Percentiles rank a stretch among this genome's conserved stretches.
Conservation (phyloP, 306 rosid genomes). For the Myrica gale region DNA sequence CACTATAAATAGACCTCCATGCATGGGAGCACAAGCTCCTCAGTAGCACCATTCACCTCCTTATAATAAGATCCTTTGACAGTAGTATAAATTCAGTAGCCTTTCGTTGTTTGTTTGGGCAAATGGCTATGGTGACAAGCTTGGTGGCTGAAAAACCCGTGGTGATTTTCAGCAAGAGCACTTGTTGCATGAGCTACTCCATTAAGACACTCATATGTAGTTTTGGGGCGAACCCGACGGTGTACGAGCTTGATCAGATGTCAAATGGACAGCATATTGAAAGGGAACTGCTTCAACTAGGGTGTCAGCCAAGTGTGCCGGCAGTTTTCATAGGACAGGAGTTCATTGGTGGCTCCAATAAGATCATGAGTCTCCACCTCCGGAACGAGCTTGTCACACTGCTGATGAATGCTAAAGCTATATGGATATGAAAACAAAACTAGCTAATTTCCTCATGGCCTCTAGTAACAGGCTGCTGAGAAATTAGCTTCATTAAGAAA, state of each 20-base stretch:
- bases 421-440: constrained; percentile 53
- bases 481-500: constrained; percentile 11
- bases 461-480: background rate
- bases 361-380: constrained; percentile 60
- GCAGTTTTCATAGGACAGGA: constrained; percentile 69
- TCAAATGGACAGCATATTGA: constrained; percentile 59
- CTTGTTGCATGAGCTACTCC: constrained; percentile 62
- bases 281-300: constrained; percentile 51
- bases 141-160: constrained; percentile 63
- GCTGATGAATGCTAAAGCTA: constrained; percentile 60
- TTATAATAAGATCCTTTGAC: background rate
- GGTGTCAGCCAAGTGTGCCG: constrained; percentile 66
- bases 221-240: constrained; percentile 66
- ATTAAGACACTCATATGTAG: constrained; percentile 56
- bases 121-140: constrained; percentile 1
- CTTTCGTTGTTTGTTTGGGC: background rate
- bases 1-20: constrained; percentile 3
- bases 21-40: background rate
- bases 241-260: constrained; percentile 73
- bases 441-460: background rate
- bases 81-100: background rate
- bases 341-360: constrained; percentile 59
- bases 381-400: constrained; percentile 54
- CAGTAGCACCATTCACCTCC: background rate
- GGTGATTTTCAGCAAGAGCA: constrained; percentile 82